Base-by-base conservation (phyloP, 106 monocot species). In the Vanilla planifolia region DNA sequence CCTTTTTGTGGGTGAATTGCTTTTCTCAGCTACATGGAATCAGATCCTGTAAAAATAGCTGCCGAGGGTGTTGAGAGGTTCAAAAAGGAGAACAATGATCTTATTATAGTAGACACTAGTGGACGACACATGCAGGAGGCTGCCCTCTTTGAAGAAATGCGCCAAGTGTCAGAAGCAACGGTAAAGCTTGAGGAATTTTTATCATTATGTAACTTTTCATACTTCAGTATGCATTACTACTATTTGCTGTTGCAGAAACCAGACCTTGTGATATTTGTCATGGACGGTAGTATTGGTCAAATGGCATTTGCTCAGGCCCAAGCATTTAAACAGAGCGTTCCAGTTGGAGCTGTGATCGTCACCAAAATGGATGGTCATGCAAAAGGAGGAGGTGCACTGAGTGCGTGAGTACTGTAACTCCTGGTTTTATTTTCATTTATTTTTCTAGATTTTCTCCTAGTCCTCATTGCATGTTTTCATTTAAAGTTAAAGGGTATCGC, bases 331-430 rank as follows among this genome's bases (percentile, higher is more conserved):
- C 92, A 99, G 75, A 99, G 98, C 76, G 98, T 88, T 51, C 66
- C 98, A 5, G 92, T 99, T 40, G 98, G 98, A 35, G 92, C 98
- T 78, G 98, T 99, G 50, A 92, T 99, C 66, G 60, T 99, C 8
- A 92, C 92, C 11, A 98, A 98, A 77, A 98, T 98, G 98, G 98
- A 98, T 71, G 98, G 98, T 42, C 98, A 98, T 80, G 98, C 98
- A 17, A 98, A 88, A 82, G 96, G 98, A 67, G 98, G 98, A 57
- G 98, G 96, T 69, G 91, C 91, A 20, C 91, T 98, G 73, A 98
- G 98, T 69, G 91, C 98, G 98, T 98, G 75, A 92, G 98, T 98
- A 25, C 61, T 48, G 3, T 68, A 50, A 8, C 4, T 47, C 29
- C 28, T 37, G 11, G 2, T 56, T 72, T 33, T 22, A 3, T 47